Evolutionary conservation across 2,329 filamentous ascomycete species (phyloP), one percentile per base, ranked within the genome.

Genomic region (Neofusicoccum sp.): DNA sequence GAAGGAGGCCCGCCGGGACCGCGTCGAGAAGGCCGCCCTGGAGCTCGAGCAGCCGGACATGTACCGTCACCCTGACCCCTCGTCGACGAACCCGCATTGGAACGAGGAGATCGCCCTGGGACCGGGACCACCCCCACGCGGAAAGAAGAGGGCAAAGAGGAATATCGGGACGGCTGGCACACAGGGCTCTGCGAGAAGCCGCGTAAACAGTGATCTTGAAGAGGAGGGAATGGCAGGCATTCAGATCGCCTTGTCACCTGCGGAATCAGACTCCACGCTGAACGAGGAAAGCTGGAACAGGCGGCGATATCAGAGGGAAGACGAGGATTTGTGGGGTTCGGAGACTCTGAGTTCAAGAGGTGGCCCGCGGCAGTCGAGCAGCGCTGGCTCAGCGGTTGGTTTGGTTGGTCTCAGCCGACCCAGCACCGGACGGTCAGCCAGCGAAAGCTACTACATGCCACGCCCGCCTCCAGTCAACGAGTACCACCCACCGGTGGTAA

Each of bases 61-160:
- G 9, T 95, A 96, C 73, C 82, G 86, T 54, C 92, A 97, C 69
- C 92, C 89, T 1, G 85, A 86, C 45, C 90, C 91, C 1, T 95
- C 91, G 68, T 88, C 87, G 69, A 96, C 91, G 30, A 97, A 97
- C 69, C 88, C 89, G 11, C 91, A 90, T 76, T 97, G 93, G 93
- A 80, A 84, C 33, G 89, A 95, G 70, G 93, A 97, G 75, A 96
- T 97, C 65, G 82, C 81, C 64, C 83, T 93, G 76, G 93, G 93
- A 0, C 93, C 93, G 2, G 86, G 85, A 3, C 82, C 89, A 36
- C 87, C 87, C 33, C 87, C 87, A 68, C 76, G 79, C 83, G 76
- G 82, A 62, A 73, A 75, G 67, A 76, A 86, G 79, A 69, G 78
- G 77, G 86, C 84, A 68, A 82, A 87, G 65, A 80, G 86, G 54